Conservation (phyloP, 768 basidiomycete genomes). For the Kwoniella shandongensis region DNA sequence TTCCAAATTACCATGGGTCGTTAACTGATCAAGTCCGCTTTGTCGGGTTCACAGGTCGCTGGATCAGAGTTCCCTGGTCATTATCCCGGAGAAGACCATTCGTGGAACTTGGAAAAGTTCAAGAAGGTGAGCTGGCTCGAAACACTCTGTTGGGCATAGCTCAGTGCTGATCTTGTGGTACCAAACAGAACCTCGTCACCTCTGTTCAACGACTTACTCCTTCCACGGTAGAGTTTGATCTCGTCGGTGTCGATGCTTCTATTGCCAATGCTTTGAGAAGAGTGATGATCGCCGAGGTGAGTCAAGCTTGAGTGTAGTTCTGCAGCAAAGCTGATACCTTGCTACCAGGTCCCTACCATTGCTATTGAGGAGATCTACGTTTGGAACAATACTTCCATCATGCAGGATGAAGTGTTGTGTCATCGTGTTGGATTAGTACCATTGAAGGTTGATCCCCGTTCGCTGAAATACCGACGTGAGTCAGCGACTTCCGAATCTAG, state of each 20-base stretch:
- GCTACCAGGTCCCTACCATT: conserved; percentile 76
- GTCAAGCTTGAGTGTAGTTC: conserved; percentile 40
- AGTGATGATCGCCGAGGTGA: conserved; percentile 89
- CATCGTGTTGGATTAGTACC: conserved; percentile 92
- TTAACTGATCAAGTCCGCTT: no score
- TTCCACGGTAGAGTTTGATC: conserved; percentile 86
- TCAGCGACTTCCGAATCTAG: not conserved
- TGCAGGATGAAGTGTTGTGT: conserved; percentile 89
- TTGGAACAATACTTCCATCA: conserved; percentile 91
- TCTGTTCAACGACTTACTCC: conserved; percentile 76
- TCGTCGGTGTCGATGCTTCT: conserved; percentile 91
- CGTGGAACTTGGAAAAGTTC: conserved; percentile 77
- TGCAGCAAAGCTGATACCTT: not conserved
- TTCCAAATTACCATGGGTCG: no score
- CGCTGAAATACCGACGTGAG: conserved; percentile 59
- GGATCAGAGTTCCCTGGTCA: conserved; percentile 90
- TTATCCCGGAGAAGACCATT: conserved; percentile 76
- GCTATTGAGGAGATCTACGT: conserved; percentile 88
- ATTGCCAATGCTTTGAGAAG: conserved; percentile 92
- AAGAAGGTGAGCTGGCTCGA: conserved; percentile 63
- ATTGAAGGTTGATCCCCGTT: conserved; percentile 76
- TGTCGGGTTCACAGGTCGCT: conserved; percentile 62
- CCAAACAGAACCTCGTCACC: conserved; percentile 64
- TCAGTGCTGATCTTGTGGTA: conserved; percentile 1
- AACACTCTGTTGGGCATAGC: not conserved